Evolutionary conservation across 108 stramenopile species (phyloP).

Genomic region (Pseudonitzschia multiseries): DNA sequence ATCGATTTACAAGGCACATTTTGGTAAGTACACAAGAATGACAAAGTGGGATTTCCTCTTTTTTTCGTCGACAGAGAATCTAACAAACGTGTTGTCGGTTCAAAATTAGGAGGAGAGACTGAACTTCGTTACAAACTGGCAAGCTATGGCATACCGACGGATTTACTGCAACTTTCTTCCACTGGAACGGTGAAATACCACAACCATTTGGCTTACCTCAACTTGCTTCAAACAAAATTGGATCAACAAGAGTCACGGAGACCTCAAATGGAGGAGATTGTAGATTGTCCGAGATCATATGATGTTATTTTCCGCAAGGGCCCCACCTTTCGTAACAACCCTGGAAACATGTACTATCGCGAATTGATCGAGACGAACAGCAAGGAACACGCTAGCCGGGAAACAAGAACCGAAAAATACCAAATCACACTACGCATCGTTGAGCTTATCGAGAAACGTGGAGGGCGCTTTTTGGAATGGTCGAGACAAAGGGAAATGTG

Average conservation of each 20-base stretch:
- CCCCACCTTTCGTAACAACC: not conserved
- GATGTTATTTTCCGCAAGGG: not conserved
- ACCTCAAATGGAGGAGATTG: not conserved
- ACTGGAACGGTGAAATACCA: not conserved
- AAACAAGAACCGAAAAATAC: not conserved
- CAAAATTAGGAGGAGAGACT: slow-evolving; percentile 10
- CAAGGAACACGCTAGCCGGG: not conserved
- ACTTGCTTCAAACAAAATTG: not conserved
- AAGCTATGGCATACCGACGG: slow-evolving; percentile 21
- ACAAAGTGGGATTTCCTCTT: not conserved
- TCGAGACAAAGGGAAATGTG: not conserved
- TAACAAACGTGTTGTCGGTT: not conserved
- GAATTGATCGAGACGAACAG: not conserved
- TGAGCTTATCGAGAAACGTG: not conserved
- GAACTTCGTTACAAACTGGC: slow-evolving; percentile 24
- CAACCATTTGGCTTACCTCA: slow-evolving; percentile 11
- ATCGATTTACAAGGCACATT: not conserved
- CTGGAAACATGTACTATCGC: not conserved
- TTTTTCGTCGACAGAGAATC: too few relatives aligned
- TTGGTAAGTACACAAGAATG: not conserved
- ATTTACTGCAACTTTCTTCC: slow-evolving; percentile 5
- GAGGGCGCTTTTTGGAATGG: not conserved
- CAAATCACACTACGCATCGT: not conserved
- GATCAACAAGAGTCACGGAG: not conserved
- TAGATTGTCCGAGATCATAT: slow-evolving; percentile 5